A percentile compares a stretch with the other conserved stretches of the same genome.
Conservation (phyloP, 129 eudicot species). For the Escallonia herrerae region DNA sequence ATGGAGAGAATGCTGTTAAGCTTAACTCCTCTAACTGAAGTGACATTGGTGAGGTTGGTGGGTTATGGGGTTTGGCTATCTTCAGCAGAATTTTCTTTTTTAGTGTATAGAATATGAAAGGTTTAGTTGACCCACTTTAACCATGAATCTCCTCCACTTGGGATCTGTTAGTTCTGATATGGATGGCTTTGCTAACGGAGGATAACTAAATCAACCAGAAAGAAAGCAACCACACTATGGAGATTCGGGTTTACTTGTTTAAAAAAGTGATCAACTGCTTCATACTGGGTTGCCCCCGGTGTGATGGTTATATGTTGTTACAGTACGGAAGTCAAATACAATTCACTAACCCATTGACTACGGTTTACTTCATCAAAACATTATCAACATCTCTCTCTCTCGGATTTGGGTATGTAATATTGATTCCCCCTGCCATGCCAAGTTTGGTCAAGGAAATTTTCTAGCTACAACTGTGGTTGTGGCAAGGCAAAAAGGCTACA, state of each 20-base stretch:
- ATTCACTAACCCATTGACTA: conserved; percentile 2
- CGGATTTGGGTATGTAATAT: no score
- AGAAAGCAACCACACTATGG: not conserved
- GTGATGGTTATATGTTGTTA: not conserved
- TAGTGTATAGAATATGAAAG: not conserved
- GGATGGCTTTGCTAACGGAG: not conserved
- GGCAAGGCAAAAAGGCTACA: no score
- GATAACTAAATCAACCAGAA: not conserved
- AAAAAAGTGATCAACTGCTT: no score
- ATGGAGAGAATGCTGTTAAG: conserved; percentile 47
- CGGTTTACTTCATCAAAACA: no score
- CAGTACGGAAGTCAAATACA: not conserved
- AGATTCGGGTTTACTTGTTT: no score
- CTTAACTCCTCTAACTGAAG: conserved; percentile 66
- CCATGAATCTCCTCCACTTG: conserved; percentile 11
- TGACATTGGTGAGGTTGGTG: conserved; percentile 73
- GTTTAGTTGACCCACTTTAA: conserved; percentile 81
- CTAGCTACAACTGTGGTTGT: no score
- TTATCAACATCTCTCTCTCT: no score
- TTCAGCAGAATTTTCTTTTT: not conserved
- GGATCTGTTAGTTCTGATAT: not conserved
- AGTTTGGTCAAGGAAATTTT: no score
- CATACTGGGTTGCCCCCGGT: no score
- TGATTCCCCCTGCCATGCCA: no score
- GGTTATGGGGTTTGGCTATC: conserved; percentile 10